Conservation (phyloP, 352 stramenopile species). For the Paralagenidium karlingii region DNA sequence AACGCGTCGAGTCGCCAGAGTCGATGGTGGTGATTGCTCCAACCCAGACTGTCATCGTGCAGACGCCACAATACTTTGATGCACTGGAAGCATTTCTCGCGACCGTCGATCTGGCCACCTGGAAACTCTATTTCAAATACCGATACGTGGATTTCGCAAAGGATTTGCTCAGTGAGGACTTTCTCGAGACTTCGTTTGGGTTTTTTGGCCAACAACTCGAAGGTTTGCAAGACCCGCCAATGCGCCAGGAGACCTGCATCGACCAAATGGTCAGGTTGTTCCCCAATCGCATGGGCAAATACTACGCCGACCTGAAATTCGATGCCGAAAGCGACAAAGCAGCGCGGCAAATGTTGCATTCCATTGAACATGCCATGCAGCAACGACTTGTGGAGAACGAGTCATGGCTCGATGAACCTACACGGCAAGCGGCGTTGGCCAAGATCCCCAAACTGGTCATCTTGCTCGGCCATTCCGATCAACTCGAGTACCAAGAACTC, state of each 20-base stretch:
- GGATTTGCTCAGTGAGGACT: conserved; percentile 35
- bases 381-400: too few species aligned
- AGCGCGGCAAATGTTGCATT: conserved; percentile 76
- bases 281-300: conserved; percentile 74
- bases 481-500: conserved; percentile 32
- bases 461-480: conserved; percentile 44
- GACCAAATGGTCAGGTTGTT: conserved; percentile 27
- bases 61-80: conserved; percentile 42
- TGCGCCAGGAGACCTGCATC: conserved; percentile 85
- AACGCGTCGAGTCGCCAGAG: too few species aligned
- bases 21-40: too few species aligned
- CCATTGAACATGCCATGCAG: conserved; percentile 69
- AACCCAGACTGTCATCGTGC: conserved; percentile 34
- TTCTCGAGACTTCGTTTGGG: conserved; percentile 82
- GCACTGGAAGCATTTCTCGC: conserved; percentile 34
- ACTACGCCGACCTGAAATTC: conserved; percentile 87
- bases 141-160: conserved; percentile 33
- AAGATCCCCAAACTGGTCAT: conserved; percentile 82
- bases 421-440: conserved; percentile 60
- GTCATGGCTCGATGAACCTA: conserved; percentile 85
- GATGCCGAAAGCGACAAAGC: conserved; percentile 61
- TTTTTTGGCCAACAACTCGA: conserved; percentile 75
- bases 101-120: conserved; percentile 26
- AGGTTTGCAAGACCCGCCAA: conserved; percentile 75
- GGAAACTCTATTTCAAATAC: conserved; percentile 38